A percentile compares a stretch with the other conserved stretches of the same genome.
These are phyloP conservation scores for Polytolypa hystricis DNA, from an alignment of 2,329 filamentous ascomycete genomes.

Conservation along the genomic window DNA sequence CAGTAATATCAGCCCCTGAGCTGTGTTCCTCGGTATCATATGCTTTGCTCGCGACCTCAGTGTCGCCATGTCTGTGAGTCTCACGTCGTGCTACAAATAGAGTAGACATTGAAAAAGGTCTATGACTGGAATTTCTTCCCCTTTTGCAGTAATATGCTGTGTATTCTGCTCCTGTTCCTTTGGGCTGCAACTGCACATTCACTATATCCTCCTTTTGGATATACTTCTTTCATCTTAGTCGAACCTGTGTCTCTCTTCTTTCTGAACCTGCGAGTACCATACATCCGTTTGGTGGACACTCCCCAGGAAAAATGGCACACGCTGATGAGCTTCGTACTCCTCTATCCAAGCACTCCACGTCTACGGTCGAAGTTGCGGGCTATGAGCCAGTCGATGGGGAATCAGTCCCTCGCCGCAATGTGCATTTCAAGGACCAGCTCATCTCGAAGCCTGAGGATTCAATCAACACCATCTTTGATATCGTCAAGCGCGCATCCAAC, in stretches of 20 bases:
- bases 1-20: neutral
- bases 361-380: constrained; percentile 59
- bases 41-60: constrained; percentile 1
- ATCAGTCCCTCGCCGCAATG: constrained; percentile 69
- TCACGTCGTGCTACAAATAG: too few relatives aligned
- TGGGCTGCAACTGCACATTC: too few relatives aligned
- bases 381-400: constrained; percentile 62
- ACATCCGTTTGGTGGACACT: neutral
- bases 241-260: neutral
- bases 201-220: neutral
- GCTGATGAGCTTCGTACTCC: neutral
- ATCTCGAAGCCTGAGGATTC: constrained; percentile 54
- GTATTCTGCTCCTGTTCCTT: too few relatives aligned
- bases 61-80: constrained; percentile 3
- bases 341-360: constrained; percentile 20
- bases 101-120: too few relatives aligned
- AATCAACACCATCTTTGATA: constrained; percentile 65
- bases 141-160: too few relatives aligned
- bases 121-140: too few relatives aligned
- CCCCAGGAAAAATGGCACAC: neutral
- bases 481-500: constrained; percentile 57
- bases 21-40: constrained; percentile 2
- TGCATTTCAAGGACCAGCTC: constrained; percentile 58
- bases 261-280: neutral
- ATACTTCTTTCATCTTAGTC: neutral